These are phyloP conservation scores for Lasiosphaeria hispida DNA, from an alignment of 495 filamentous ascomycete genomes.

Conservation along the genomic window DNA sequence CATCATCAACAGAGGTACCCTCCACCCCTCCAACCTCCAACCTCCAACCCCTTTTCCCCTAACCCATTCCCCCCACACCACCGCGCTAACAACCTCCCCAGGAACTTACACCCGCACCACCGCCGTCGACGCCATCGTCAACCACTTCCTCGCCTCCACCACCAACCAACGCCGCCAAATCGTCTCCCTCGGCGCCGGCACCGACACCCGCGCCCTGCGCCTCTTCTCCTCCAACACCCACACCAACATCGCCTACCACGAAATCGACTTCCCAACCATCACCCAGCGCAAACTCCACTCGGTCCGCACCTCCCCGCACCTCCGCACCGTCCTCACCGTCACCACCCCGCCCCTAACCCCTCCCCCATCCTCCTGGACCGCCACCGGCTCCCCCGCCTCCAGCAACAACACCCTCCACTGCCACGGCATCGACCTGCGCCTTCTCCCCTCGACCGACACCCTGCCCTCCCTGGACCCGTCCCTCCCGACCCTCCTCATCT, in stretches of 20 bases:
- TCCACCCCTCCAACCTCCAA: neutral
- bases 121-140: constrained; percentile 78
- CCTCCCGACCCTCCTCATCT: constrained; percentile 78
- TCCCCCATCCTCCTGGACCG: constrained; percentile 20
- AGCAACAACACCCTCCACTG: neutral
- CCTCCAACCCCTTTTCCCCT: neutral
- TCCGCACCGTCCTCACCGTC: constrained; percentile 32
- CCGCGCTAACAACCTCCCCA: constrained; percentile 28
- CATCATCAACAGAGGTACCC: constrained; percentile 84
- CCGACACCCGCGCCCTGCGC: constrained; percentile 84
- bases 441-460: neutral
- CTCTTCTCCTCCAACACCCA: constrained; percentile 44
- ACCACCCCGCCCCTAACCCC: constrained; percentile 19
- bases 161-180: constrained; percentile 58
- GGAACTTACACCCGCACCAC: constrained; percentile 93
- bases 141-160: constrained; percentile 58
- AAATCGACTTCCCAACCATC: constrained; percentile 84
- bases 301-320: constrained; percentile 27
- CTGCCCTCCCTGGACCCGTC: constrained; percentile 38
- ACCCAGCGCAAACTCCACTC: constrained; percentile 57
- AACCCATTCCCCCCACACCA: neutral
- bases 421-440: neutral
- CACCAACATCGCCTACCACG: constrained; percentile 71
- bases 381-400: constrained; percentile 39
- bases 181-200: constrained; percentile 88